A percentile compares a stretch with the other conserved stretches of the same genome.
These are phyloP conservation scores for Hypoxylon sp. DNA, from an alignment of 2,329 filamentous ascomycete species.

Conservation along the genomic window DNA sequence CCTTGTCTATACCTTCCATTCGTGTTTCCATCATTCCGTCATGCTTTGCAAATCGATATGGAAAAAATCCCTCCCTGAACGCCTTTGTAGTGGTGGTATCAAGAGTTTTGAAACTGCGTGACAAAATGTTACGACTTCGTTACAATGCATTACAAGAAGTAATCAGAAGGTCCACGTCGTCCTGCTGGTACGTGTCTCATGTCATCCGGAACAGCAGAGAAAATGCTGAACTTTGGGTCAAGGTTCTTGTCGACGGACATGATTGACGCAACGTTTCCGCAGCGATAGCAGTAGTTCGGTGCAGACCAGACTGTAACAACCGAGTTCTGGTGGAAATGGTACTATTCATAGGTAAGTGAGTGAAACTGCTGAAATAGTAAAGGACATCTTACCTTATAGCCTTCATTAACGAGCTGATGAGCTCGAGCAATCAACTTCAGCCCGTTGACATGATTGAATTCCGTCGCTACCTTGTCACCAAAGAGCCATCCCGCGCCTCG, in stretches of 20 bases:
- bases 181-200: constrained; percentile 83
- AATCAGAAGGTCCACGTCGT: constrained; percentile 75
- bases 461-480: constrained; percentile 95
- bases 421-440: constrained; percentile 96
- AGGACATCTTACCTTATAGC: constrained; percentile 85
- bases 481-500: constrained; percentile 98
- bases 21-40: constrained; percentile 29
- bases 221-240: constrained; percentile 92
- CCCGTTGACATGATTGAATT: constrained; percentile 97
- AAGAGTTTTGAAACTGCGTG: constrained; percentile 41
- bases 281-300: constrained; percentile 94
- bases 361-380: constrained; percentile 43
- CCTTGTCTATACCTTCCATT: constrained; percentile 36
- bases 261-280: constrained; percentile 96
- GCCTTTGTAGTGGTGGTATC: constrained; percentile 50
- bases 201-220: constrained; percentile 89
- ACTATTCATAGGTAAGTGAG: constrained; percentile 64
- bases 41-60: constrained; percentile 32
- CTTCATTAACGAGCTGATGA: constrained; percentile 98
- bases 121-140: constrained; percentile 36
- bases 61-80: constrained; percentile 34
- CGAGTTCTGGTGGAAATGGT: constrained; percentile 94
- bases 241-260: constrained; percentile 91
- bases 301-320: constrained; percentile 99
- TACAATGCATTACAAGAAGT: constrained; percentile 69